Percentiles rank a stretch among this genome's conserved stretches.
These are phyloP conservation scores for Tylopilus sp. DNA, from an alignment of 768 basidiomycete species.

Conservation along the genomic window DNA sequence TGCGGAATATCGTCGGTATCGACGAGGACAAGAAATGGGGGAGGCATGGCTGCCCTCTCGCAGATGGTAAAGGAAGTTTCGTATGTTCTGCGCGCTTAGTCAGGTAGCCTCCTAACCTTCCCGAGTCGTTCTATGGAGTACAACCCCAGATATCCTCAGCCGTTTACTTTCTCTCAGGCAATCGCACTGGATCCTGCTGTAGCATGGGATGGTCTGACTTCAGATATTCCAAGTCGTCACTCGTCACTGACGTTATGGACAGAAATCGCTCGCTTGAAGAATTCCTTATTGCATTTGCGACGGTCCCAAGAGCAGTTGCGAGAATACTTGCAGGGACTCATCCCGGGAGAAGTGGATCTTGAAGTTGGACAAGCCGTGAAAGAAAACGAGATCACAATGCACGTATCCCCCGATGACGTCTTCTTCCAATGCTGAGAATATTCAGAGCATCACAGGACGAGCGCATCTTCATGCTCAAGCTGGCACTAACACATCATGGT, in stretches of 20 bases:
- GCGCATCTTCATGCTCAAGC: conserved; percentile 62
- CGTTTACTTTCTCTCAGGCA: conserved; percentile 69
- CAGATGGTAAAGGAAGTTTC: too few species aligned
- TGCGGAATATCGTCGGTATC: conserved; percentile 41
- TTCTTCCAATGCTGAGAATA: conserved; percentile 11
- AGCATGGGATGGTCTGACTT: conserved; percentile 62
- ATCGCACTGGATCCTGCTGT: conserved; percentile 58
- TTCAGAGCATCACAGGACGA: conserved; percentile 76
- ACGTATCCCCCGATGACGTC: conserved; percentile 29
- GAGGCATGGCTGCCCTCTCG: conserved; percentile 17
- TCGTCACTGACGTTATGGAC: neutral
- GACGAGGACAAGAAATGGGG: conserved; percentile 57
- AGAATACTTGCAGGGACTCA: conserved; percentile 40
- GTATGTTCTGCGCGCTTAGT: conserved; percentile 23
- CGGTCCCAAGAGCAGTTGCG: conserved; percentile 59
- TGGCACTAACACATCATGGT: conserved; percentile 64
- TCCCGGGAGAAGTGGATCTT: conserved; percentile 42
- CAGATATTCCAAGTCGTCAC: neutral
- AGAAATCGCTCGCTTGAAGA: conserved; percentile 77
- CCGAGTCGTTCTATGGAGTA: conserved; percentile 52
- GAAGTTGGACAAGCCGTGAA: conserved; percentile 58
- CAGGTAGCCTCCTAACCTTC: neutral
- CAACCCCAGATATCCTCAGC: conserved; percentile 64
- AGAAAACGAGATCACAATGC: conserved; percentile 75
- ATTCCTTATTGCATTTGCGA: conserved; percentile 62